Evolutionary conservation across 1,139 yeast genomes (phyloP), one percentile per base, ranked within the genome.

Genomic region (Zygotorulaspora mrakii): DNA sequence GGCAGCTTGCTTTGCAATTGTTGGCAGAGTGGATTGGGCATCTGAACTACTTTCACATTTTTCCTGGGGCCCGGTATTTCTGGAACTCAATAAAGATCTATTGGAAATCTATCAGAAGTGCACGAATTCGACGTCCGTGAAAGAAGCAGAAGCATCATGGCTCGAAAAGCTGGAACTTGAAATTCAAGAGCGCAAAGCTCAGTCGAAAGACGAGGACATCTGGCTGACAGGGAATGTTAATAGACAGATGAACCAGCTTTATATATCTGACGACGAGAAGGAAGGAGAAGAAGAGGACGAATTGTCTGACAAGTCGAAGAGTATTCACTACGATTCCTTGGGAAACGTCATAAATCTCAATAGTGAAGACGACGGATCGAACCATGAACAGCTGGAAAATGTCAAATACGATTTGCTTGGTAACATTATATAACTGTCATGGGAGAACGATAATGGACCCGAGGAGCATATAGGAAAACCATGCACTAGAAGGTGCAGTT

Each of bases 1-100:
- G 30, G 98, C 98, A 1, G 98, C 99, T 0, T 87, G 96, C 59
- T 84, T 91, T 59, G 96, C 96, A 1, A 89, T 91, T 47, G 91
- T 88, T 0, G 98, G 97, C 0, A 91, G 81, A 51, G 66, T 69
- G 35, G 97, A 89, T 51, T 87, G 94, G 94, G 98, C 98, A 0
- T 77, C 73, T 28, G 72, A 76, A 48, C 71, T 89, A 16, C 65
- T 91, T 47, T 73, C 78, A 37, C 79, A 88, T 57, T 91, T 91
- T 59, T 81, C 95, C 1, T 91, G 97, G 96, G 99, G 99, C 2
- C 74, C 76, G 20, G 81, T 87, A 0, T 91, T 91, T 53, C 66
- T 94, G 52, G 81, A 83, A 43, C 78, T 94, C 40, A 94, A 94
- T 59, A 74, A 76, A 48, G 96, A 87, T 49, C 67, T 94, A 24